Percentiles rank a stretch among this genome's conserved stretches.
These are phyloP conservation scores for Mortierella sp. DNA, from an alignment of 371 early-diverging fungal genomes.

Conservation along the genomic window DNA sequence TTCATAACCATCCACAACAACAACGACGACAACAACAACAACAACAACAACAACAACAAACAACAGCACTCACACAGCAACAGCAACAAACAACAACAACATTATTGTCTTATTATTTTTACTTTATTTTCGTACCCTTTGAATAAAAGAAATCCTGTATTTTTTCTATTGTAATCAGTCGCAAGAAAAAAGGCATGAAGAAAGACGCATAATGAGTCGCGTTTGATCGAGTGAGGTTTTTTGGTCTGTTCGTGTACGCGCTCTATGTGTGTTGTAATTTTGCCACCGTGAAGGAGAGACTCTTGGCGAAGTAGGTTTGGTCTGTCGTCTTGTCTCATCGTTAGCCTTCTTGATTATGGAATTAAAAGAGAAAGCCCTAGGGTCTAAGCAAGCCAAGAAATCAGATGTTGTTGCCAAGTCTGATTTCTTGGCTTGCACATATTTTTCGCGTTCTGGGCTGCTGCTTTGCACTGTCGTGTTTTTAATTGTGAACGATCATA, in stretches of 20 bases:
- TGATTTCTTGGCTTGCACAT: background rate
- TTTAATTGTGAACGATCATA: too few relatives aligned
- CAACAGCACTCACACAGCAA: too few relatives aligned
- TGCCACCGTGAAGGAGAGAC: background rate
- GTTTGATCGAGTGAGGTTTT: too few relatives aligned
- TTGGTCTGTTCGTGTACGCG: background rate
- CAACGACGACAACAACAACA: too few relatives aligned
- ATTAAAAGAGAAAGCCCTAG: background rate
- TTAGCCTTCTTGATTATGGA: background rate
- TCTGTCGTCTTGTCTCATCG: too few relatives aligned
- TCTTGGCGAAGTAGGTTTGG: background rate
- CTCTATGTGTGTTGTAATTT: background rate
- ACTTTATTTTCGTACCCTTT: slow-evolving; percentile 1
- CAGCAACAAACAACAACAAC: too few relatives aligned
- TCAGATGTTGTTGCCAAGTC: background rate
- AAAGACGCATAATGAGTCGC: background rate
- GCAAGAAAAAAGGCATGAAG: background rate
- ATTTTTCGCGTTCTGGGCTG: too few relatives aligned
- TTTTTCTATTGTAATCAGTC: slow-evolving; percentile 10
- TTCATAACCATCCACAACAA: slow-evolving; percentile 31
- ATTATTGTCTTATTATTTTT: slow-evolving; percentile 29
- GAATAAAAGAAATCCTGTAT: slow-evolving; percentile 13
- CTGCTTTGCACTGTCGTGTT: too few relatives aligned
- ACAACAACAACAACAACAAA: too few relatives aligned
- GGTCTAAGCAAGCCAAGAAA: background rate